These are phyloP conservation scores for Umbelopsis sp. DNA, from an alignment of 192 early-diverging fungal genomes.

Conservation along the genomic window DNA sequence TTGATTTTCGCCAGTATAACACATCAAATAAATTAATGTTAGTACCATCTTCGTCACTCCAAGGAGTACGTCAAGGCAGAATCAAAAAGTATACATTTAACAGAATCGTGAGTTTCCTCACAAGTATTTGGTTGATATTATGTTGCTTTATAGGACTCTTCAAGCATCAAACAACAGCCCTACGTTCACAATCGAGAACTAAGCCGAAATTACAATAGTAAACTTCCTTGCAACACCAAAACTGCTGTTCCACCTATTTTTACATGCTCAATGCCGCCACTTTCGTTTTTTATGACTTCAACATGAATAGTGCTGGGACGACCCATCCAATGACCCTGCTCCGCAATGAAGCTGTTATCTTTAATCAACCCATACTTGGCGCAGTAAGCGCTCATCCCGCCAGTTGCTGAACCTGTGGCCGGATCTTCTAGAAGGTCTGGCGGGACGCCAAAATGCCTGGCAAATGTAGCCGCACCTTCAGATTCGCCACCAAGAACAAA, in stretches of 20 bases:
- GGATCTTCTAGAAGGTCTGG: slow-evolving; percentile 21
- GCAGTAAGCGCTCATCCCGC: slow-evolving; percentile 22
- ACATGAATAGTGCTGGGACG: slow-evolving; percentile 13
- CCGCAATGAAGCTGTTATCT: slow-evolving; percentile 7
- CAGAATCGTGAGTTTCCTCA: no score
- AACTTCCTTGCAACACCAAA: slow-evolving; percentile 11
- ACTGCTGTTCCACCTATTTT: slow-evolving; percentile 20
- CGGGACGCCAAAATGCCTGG: slow-evolving; percentile 7
- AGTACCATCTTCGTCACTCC: no score
- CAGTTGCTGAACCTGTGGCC: slow-evolving; percentile 23
- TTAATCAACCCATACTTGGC: slow-evolving; percentile 13
- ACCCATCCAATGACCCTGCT: slow-evolving; percentile 27
- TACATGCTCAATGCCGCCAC: neutral
- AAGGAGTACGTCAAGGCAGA: no score
- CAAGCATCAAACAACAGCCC: neutral
- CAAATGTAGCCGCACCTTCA: neutral
- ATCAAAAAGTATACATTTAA: no score
- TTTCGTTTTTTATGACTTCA: neutral
- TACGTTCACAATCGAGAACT: neutral
- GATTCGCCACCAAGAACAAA: slow-evolving; percentile 3
- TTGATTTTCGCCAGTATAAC: no score
- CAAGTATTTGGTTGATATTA: no score
- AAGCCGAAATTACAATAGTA: neutral
- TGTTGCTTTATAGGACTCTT: neutral
- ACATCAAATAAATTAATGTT: no score